These are phyloP conservation scores for Aquanectria penicillioides DNA, from an alignment of 2,329 filamentous ascomycete species.

Conservation along the genomic window DNA sequence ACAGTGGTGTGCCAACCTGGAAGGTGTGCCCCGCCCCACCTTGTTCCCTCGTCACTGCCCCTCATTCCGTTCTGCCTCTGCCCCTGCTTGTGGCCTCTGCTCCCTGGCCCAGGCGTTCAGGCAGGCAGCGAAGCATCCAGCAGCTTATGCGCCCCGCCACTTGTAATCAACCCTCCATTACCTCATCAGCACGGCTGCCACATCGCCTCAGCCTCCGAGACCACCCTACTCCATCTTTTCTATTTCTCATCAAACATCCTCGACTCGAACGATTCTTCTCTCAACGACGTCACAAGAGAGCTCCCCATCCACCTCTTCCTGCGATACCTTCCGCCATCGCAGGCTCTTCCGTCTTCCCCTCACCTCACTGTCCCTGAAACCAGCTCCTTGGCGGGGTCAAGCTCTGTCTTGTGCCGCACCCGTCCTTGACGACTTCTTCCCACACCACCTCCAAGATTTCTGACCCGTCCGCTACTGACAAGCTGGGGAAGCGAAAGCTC, in stretches of 20 bases:
- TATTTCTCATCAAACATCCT: constrained; percentile 21
- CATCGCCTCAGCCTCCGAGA: constrained; percentile 25
- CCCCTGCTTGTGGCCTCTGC: neutral
- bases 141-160: constrained; percentile 30
- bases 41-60: no score
- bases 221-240: constrained; percentile 20
- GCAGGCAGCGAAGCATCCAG: constrained; percentile 17
- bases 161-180: constrained; percentile 37
- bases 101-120: neutral
- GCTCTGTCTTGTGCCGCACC: constrained; percentile 50
- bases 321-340: constrained; percentile 27
- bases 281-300: constrained; percentile 9
- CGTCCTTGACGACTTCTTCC: constrained; percentile 34
- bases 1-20: no score
- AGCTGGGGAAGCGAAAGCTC: constrained; percentile 75
- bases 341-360: constrained; percentile 20
- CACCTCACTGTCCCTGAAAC: constrained; percentile 23
- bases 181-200: constrained; percentile 41
- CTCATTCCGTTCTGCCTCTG: no score
- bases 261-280: constrained; percentile 15
- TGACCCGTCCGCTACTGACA: constrained; percentile 50
- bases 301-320: constrained; percentile 7
- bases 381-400: constrained; percentile 47
- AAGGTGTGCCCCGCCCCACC: no score
- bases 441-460: constrained; percentile 48